Percentiles rank a stretch among this genome's conserved stretches.
phyloP scores from a whole-genome alignment of 2,329 filamentous ascomycete species.

The Lasiodiplodia sp. region DNA sequence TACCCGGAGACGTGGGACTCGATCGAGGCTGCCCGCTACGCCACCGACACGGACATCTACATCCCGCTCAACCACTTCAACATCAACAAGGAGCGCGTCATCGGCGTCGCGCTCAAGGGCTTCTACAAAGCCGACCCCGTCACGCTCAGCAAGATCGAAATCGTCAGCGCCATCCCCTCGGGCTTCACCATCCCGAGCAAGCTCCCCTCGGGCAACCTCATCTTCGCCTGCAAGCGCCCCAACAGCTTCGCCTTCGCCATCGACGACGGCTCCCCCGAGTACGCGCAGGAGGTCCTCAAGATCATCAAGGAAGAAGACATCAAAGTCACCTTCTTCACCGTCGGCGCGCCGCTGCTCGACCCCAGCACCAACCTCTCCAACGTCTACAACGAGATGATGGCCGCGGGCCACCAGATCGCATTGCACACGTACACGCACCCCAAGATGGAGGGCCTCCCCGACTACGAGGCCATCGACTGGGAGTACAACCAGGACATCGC shows the following conservation, averaged over 20 bases:
- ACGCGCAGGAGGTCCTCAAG: constrained; percentile 67
- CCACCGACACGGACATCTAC: constrained; percentile 64
- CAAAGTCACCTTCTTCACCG: constrained; percentile 75
- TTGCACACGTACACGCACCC: constrained; percentile 74
- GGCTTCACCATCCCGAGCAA: constrained; percentile 64
- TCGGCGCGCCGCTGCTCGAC: constrained; percentile 69
- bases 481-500: constrained; percentile 66
- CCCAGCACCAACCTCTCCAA: constrained; percentile 65
- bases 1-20: constrained; percentile 74
- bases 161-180: constrained; percentile 63
- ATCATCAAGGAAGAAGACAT: constrained; percentile 68
- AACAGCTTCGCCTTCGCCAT: constrained; percentile 77
- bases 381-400: constrained; percentile 69
- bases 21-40: constrained; percentile 69
- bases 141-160: constrained; percentile 66
- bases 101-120: constrained; percentile 69
- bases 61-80: constrained; percentile 72
- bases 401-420: constrained; percentile 71
- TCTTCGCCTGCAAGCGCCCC: constrained; percentile 70
- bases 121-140: constrained; percentile 64
- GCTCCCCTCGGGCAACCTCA: constrained; percentile 65
- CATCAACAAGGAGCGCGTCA: constrained; percentile 62
- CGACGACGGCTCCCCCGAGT: constrained; percentile 69
- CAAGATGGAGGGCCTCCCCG: constrained; percentile 66
- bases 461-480: constrained; percentile 65